Conservation (phyloP, 169 alveolate genomes). For the Cyclospora cayetanensis region DNA sequence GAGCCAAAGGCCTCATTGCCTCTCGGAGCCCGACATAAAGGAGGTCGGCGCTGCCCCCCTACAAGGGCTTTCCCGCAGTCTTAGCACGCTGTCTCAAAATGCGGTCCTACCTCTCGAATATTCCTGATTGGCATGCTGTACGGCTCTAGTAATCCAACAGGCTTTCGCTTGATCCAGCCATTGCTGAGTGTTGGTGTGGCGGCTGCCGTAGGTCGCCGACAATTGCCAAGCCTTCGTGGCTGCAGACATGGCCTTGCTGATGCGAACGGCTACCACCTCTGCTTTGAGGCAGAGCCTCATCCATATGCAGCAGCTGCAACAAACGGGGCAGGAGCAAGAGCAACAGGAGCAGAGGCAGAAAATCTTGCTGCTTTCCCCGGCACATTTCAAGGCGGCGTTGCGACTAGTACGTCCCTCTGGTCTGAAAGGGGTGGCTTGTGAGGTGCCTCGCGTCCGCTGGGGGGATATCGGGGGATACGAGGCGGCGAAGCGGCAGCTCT, state of each 20-base stretch:
- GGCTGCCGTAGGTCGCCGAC: too few relatives aligned
- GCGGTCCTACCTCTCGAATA: too few relatives aligned
- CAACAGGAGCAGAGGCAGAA: not conserved
- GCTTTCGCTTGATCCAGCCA: too few relatives aligned
- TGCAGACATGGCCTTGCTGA: constrained; percentile 84
- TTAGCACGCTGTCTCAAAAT: too few relatives aligned
- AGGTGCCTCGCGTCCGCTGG: constrained; percentile 96
- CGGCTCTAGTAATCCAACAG: too few relatives aligned
- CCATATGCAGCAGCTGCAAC: not conserved
- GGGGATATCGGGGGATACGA: constrained; percentile 99
- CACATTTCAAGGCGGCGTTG: constrained; percentile 63
- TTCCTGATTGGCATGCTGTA: too few relatives aligned
- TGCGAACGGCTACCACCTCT: constrained; percentile 69
- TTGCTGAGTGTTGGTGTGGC: too few relatives aligned
- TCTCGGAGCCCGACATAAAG: not conserved
- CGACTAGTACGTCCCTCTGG: constrained; percentile 48
- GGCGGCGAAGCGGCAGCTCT: constrained; percentile 89
- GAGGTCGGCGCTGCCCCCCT: too few relatives aligned
- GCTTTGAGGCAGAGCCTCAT: constrained; percentile 10
- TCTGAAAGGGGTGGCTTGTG: constrained; percentile 68
- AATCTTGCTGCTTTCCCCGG: not conserved
- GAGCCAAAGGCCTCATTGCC: not conserved
- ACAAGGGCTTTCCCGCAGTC: too few relatives aligned
- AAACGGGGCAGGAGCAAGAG: not conserved
- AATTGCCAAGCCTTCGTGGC: constrained; percentile 88